These are phyloP conservation scores for Tolypocladium amazonense DNA, from an alignment of 2,329 filamentous ascomycete species.

Conservation along the genomic window DNA sequence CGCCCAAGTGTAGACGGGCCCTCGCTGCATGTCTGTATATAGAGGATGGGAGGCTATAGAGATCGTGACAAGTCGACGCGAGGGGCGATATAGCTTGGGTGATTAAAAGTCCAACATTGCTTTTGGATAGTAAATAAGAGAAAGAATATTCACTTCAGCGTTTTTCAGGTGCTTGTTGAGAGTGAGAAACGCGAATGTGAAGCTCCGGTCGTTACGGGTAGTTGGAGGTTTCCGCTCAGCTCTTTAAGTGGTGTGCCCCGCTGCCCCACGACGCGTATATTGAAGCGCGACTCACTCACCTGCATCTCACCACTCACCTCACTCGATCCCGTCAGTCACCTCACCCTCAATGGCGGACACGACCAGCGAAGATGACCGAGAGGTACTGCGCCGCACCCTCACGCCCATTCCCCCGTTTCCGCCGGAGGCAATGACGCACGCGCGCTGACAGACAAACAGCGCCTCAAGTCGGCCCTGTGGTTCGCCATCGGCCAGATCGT, in stretches of 20 bases:
- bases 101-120: background rate
- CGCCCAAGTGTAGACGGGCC: background rate
- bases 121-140: background rate
- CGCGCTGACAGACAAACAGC: constrained; percentile 32
- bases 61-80: background rate
- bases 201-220: background rate
- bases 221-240: background rate
- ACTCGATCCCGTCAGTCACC: background rate
- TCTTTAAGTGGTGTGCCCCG: background rate
- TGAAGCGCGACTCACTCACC: background rate
- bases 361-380: constrained; percentile 21
- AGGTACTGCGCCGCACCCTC: constrained; percentile 16
- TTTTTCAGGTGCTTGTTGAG: background rate
- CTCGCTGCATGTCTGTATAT: background rate
- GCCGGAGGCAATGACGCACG: background rate
- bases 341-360: constrained; percentile 19
- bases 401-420: background rate
- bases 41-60: background rate
- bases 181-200: background rate
- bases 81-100: background rate
- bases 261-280: background rate
- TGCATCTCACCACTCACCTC: constrained; percentile 1
- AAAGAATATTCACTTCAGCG: background rate
- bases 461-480: constrained; percentile 78
- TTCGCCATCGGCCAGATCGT: constrained; percentile 77